Base-by-base conservation (phyloP, 2,329 filamentous ascomycete species). In the Magnaporthiopsis incrustans region DNA sequence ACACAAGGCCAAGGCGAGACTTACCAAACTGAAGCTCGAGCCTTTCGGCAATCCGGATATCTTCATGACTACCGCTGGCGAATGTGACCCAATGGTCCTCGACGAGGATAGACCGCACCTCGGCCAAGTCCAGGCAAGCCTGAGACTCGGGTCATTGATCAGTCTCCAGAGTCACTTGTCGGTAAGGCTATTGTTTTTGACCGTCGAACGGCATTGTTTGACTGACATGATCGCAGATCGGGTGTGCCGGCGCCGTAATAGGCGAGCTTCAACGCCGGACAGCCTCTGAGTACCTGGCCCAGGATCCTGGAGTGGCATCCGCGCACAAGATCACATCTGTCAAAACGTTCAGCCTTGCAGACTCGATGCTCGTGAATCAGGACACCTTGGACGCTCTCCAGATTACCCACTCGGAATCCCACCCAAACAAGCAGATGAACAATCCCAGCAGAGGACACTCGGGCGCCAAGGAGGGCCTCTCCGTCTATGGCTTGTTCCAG, bases 221-320 rank as follows among this genome's bases (percentile, higher is more conserved):
- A 33, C 44, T 66, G 18, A 63, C n/a, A 64, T 11, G 5, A n/a
- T 64, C 8, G 60, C 57, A 87, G 78, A 79, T 96, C 60, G 90
- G 91, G 3, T 98, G 95, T 75, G 90, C 89, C 32, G 92, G 93
- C n/a, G 93, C 93, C 32, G 77, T 98, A 2, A 77, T 98, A n/a
- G 83, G 84, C 6, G 91, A 96, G 68, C 75, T 97, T 30, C 86
- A 91, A 69, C 86, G 91, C 63, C 83, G 86, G 69, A 82, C 82
- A 71, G 83, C 86, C 56, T 81, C 84, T 3, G 82, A 85, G 50
- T 88, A 86, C 70, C 77, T 89, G 3, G 84, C 86, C 1, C 83
- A 84, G 33, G 85, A 89, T 66, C 75, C 79, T 18, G 79, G 80
- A 35, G 80, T 81, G 2, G 73, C 77, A n/a, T 70, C 77, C 12